A percentile compares a stretch with the other conserved stretches of the same genome.
These are phyloP conservation scores for Pseudocercospora eumusae DNA, from an alignment of 2,329 filamentous ascomycete genomes.

Conservation along the genomic window DNA sequence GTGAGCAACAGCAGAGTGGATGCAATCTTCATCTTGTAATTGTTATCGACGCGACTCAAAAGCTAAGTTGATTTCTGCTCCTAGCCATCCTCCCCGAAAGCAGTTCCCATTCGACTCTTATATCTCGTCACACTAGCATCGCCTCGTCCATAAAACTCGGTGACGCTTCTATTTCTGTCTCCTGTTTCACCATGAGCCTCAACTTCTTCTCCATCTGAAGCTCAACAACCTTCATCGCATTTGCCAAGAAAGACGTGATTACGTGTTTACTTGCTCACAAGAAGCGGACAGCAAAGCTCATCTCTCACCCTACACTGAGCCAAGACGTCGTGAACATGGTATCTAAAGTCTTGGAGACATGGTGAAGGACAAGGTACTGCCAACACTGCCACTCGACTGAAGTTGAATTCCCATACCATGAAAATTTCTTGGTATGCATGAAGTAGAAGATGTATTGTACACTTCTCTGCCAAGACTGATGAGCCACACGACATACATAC, in stretches of 20 bases:
- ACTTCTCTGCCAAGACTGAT: slow-evolving; percentile 5
- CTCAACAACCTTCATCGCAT: not conserved
- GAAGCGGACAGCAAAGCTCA: slow-evolving; percentile 2
- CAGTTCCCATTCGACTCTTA: not conserved
- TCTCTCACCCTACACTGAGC: not conserved
- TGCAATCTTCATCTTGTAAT: slow-evolving; percentile 14
- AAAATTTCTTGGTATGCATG: not conserved
- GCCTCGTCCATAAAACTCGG: not conserved
- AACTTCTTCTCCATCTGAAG: slow-evolving; percentile 7
- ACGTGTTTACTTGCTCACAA: not conserved
- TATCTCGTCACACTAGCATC: not conserved
- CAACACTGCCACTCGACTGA: slow-evolving; percentile 6
- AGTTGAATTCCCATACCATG: too few species aligned
- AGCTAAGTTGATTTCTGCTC: not conserved
- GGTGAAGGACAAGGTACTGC: not conserved
- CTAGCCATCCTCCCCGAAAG: not conserved
- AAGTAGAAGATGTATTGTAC: slow-evolving; percentile 3
- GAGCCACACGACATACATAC: slow-evolving; percentile 1
- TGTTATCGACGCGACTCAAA: not conserved
- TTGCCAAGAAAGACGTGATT: slow-evolving; percentile 1
- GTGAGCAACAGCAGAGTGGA: slow-evolving; percentile 16
- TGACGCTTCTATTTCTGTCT: slow-evolving; percentile 10
- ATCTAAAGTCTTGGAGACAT: slow-evolving; percentile 1
- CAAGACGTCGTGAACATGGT: slow-evolving; percentile 1
- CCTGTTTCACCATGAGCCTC: slow-evolving; percentile 6